These are phyloP conservation scores for Paulownia fortunei DNA, from an alignment of 257 asterid species.

Conservation along the genomic window DNA sequence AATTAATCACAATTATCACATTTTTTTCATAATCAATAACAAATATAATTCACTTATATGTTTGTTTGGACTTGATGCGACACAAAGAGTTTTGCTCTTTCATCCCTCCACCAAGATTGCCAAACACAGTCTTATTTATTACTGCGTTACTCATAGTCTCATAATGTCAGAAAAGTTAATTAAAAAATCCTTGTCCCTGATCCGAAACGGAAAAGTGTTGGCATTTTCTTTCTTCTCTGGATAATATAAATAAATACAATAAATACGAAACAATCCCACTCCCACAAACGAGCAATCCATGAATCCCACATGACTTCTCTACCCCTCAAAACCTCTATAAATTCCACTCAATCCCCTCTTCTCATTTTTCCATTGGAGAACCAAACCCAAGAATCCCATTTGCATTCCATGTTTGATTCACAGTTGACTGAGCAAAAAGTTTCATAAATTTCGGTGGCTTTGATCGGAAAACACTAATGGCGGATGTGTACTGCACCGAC, in stretches of 20 bases:
- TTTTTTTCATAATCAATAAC: too few species aligned
- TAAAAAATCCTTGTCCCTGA: background rate
- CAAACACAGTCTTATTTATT: background rate
- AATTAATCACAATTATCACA: too few species aligned
- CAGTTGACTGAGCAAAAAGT: background rate
- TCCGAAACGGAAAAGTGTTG: background rate
- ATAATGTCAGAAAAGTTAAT: background rate
- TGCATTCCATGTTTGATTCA: background rate
- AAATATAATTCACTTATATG: too few species aligned
- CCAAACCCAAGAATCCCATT: background rate
- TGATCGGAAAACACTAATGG: constrained; percentile 29
- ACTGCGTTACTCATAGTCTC: background rate
- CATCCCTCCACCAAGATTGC: too few species aligned
- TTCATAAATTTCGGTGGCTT: background rate
- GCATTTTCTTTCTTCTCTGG: background rate
- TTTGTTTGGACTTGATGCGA: too few species aligned
- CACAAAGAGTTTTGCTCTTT: too few species aligned
- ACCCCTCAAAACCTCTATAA: constrained; percentile 29
- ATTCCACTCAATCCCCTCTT: background rate
- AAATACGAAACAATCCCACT: background rate
- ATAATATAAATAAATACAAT: constrained; percentile 3
- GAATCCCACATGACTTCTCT: constrained; percentile 32
- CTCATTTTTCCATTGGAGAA: background rate
- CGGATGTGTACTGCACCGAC: constrained; percentile 62
- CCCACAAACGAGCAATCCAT: constrained; percentile 1